phyloP scores from a whole-genome alignment of 23 red algal genomes.

The Gracilaria caudata region DNA sequence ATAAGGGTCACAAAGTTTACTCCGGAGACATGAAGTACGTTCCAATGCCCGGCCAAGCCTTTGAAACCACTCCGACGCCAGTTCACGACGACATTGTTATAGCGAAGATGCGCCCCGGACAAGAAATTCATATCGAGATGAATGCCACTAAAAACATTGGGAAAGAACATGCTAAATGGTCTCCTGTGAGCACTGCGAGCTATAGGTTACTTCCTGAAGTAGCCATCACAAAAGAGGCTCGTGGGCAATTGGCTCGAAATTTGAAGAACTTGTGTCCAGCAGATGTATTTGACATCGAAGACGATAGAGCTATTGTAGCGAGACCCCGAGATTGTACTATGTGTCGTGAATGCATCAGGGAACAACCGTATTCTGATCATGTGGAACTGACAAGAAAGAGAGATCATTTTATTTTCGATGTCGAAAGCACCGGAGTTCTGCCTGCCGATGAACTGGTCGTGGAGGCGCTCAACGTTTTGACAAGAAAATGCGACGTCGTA shows the following conservation, averaged over 20 bases:
- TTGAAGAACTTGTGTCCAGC: constrained; percentile 77
- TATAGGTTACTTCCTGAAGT: constrained; percentile 89
- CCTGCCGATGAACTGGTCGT: constrained; percentile 67
- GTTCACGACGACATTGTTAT: constrained; percentile 92
- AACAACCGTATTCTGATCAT: constrained; percentile 47
- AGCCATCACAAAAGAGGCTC: constrained; percentile 37
- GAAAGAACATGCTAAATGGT: constrained; percentile 95
- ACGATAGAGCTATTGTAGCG: constrained; percentile 72
- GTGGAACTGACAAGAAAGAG: constrained; percentile 79
- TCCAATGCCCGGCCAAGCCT: constrained; percentile 64
- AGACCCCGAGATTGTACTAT: constrained; percentile 76
- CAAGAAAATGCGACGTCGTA: constrained; percentile 80
- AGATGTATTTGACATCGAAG: constrained; percentile 97
- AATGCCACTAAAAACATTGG: constrained; percentile 87
- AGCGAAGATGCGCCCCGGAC: constrained; percentile 88
- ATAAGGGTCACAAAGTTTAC: constrained; percentile 74
- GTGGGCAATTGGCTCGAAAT: constrained; percentile 26
- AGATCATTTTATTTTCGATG: constrained; percentile 92
- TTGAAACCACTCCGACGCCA: constrained; percentile 38
- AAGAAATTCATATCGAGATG: constrained; percentile 89
- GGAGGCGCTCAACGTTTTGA: constrained; percentile 75
- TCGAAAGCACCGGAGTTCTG: constrained; percentile 92
- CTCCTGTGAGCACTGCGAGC: constrained; percentile 86
- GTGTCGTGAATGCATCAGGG: constrained; percentile 91
- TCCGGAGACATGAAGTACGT: constrained; percentile 70